Base-by-base conservation (phyloP, 2,329 filamentous ascomycete genomes). In the Penicillium sp. region DNA sequence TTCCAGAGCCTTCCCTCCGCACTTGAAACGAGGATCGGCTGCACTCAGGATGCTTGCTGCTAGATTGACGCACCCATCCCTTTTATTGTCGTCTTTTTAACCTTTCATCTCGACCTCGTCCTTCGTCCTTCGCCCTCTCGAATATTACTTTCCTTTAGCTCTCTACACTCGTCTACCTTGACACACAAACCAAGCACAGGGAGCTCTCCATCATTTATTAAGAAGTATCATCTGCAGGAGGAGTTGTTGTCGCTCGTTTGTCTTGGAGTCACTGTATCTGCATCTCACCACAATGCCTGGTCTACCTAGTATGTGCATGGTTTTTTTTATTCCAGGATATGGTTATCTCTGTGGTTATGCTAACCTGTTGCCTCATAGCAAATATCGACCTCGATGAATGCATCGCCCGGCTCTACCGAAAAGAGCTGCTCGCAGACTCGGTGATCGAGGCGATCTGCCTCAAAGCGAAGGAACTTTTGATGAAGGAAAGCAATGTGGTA, bases 401-500 rank as follows among this genome's bases (percentile, higher is more conserved):
- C 79, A 97, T 99, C 79, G 87, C 91, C 74, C 89, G 93, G 66
- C 85, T 99, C 53, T 97, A 97, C 79, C 93, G 94, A 73, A 97
- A 96, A 75, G 94, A 97, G 76, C 85, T 99, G 59, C 86, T 99
- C 58, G 92, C 94, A 69, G 94, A 99, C 78, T 96, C 93, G 41
- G 92, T 99, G 65, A 93, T 99, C 76, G 94, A 99, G 80, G 94
- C 94, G 70, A 93, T 99, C 86, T 99, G 94, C 80, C 92, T 94
- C 76, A 99, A 99, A 77, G 94, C 95, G 23, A 99, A 99, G 74
- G 94, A 99, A 81, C 83, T 99, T 67, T 84, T 99, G 67, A 99
- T 99, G 94, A 93, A 95, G 73, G 94, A 99, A 85, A 97, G 93
- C 84, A 99, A 99, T 78, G 94, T 99, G 61, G 94, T 99, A 59